Conservation (phyloP, 768 basidiomycete genomes). For the Russula abietina region DNA sequence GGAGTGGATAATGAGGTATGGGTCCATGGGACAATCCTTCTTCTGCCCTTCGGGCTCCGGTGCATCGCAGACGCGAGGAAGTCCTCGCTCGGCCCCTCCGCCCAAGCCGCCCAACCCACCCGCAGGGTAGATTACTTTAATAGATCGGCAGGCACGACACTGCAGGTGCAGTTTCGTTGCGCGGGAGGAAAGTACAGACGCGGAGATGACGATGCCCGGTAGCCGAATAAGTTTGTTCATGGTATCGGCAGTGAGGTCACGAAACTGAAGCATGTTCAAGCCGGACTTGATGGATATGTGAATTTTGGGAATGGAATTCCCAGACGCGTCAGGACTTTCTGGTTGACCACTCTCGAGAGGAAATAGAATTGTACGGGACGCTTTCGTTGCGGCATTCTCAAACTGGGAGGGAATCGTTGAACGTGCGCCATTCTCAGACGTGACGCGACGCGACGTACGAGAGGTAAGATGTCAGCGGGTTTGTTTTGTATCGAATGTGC, state of each 20-base stretch:
- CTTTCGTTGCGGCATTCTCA: conserved; percentile 82
- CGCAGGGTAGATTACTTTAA: conserved; percentile 70
- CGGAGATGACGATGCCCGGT: conserved; percentile 97
- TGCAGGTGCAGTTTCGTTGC: conserved; percentile 89
- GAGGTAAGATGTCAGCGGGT: conserved; percentile 82
- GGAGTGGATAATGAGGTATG: conserved; percentile 91
- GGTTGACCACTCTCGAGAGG: conserved; percentile 58
- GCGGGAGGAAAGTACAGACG: conserved; percentile 87
- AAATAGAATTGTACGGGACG: conserved; percentile 77
- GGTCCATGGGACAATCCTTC: conserved; percentile 94
- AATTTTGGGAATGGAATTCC: conserved; percentile 55
- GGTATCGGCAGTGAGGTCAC: conserved; percentile 87
- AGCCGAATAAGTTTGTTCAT: conserved; percentile 95
- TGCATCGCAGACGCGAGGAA: conserved; percentile 86
- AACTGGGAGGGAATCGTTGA: conserved; percentile 47
- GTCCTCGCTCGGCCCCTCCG: conserved; percentile 72
- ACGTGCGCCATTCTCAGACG: neutral
- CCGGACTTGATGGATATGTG: conserved; percentile 89
- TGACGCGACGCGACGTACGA: conserved; percentile 45
- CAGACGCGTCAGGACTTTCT: conserved; percentile 36
- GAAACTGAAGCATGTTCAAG: conserved; percentile 88
- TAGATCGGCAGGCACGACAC: conserved; percentile 83
- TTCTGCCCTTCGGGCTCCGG: conserved; percentile 72
- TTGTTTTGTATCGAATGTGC: conserved; percentile 85
- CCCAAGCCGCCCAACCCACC: conserved; percentile 84